Conservation (phyloP, 2,329 filamentous ascomycete genomes). For the Aspergillus fumigatus region DNA sequence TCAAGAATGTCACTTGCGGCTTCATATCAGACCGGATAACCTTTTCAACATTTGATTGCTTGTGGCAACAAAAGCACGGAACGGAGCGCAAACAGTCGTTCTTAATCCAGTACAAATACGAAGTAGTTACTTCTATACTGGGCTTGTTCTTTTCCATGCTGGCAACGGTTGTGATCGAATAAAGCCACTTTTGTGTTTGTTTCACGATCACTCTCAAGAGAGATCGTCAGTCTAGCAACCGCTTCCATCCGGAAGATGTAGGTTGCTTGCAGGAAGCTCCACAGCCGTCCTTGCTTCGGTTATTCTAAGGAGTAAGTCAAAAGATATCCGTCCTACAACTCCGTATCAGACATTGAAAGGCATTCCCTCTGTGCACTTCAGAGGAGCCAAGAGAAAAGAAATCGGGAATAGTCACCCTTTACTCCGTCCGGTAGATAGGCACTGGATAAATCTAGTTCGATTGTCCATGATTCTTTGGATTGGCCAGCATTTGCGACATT, state of each 20-base stretch:
- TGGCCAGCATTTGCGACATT: not conserved
- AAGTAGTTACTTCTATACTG: no score
- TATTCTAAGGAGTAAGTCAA: not conserved
- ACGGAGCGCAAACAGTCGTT: no score
- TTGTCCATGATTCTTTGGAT: not conserved
- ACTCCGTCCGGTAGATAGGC: not conserved
- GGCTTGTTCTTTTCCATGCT: no score
- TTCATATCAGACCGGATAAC: not conserved
- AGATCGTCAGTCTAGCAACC: no score
- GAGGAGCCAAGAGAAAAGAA: not conserved
- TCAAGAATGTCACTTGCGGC: not conserved
- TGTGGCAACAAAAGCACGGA: not conserved
- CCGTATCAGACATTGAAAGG: not conserved
- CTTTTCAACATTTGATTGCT: not conserved
- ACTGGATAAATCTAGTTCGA: not conserved
- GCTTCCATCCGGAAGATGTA: not conserved
- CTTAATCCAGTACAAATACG: no score
- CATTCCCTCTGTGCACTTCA: not conserved
- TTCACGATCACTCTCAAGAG: no score
- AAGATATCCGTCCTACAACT: not conserved
- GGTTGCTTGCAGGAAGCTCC: not conserved
- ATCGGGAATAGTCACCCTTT: constrained; percentile 5
- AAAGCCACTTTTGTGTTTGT: no score
- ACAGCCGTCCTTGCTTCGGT: not conserved
- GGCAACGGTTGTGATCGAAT: no score